phyloP scores from a whole-genome alignment of 2,329 filamentous ascomycete species.

The Iodosphaeria phyllophila region DNA sequence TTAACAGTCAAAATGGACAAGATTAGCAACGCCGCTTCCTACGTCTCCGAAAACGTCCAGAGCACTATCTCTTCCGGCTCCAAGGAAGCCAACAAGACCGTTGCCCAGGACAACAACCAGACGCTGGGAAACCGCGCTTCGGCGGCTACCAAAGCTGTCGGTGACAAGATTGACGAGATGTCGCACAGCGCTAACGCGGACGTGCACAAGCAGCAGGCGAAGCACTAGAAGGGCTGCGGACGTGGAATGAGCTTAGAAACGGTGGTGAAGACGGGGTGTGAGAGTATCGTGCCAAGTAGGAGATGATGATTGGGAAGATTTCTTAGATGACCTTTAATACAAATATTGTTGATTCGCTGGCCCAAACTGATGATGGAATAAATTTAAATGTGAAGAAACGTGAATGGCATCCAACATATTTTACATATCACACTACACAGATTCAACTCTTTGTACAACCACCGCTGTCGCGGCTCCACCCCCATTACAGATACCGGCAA shows the following conservation, averaged over 20 bases:
- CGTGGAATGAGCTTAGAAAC: too few relatives aligned
- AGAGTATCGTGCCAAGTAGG: too few relatives aligned
- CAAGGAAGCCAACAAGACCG: slow-evolving; percentile 54
- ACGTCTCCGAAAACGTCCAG: slow-evolving; percentile 47
- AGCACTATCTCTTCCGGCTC: slow-evolving; percentile 21
- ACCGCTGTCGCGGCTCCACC: slow-evolving; percentile 83
- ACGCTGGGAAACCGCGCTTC: slow-evolving; percentile 28
- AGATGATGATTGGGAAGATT: too few relatives aligned
- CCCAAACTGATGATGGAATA: too few relatives aligned
- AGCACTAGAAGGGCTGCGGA: too few relatives aligned
- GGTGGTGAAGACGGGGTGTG: too few relatives aligned
- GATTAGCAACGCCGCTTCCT: slow-evolving; percentile 45
- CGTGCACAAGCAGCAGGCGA: slow-evolving; percentile 16
- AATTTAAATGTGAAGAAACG: neutral
- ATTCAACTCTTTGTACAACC: slow-evolving; percentile 69
- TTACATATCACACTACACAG: slow-evolving; percentile 22
- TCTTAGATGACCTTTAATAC: too few relatives aligned
- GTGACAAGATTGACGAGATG: slow-evolving; percentile 25
- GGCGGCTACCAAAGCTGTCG: slow-evolving; percentile 28
- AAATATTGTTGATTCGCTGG: too few relatives aligned
- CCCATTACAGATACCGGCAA: slow-evolving; percentile 92
- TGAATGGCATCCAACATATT: neutral
- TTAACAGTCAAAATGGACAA: slow-evolving; percentile 26
- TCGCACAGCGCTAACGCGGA: slow-evolving; percentile 15
- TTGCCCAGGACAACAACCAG: slow-evolving; percentile 42